These are phyloP conservation scores for Pseudopediastrum boryanum DNA, from an alignment of 139 green algal species.

Conservation along the genomic window DNA sequence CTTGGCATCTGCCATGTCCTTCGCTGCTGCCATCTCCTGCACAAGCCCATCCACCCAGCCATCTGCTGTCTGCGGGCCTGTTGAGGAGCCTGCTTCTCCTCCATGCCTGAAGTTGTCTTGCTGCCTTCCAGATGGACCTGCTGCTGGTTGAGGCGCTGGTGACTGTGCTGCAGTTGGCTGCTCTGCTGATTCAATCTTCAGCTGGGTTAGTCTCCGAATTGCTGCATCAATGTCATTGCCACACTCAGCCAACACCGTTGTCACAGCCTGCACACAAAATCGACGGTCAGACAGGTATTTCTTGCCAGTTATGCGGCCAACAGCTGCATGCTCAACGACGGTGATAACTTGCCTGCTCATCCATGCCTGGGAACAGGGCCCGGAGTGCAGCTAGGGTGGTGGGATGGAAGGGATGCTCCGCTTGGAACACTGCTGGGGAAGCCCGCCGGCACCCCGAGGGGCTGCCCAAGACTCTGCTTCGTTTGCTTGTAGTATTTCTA, in stretches of 20 bases:
- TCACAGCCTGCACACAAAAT: conserved; percentile 60
- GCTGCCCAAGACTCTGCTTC: conserved; percentile 14
- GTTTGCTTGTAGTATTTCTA: not conserved
- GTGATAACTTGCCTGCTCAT: conserved; percentile 59
- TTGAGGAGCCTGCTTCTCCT: not conserved
- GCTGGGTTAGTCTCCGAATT: conserved; percentile 71
- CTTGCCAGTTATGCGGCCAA: no score
- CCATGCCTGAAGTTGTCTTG: not conserved
- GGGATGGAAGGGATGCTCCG: conserved; percentile 1
- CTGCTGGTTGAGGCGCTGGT: not conserved
- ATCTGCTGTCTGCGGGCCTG: conserved; percentile 44
- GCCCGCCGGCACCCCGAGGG: conserved; percentile 22
- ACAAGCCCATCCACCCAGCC: conserved; percentile 84
- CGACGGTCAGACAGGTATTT: no score
- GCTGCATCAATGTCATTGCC: conserved; percentile 82
- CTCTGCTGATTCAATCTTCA: conserved; percentile 49
- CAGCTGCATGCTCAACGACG: no score
- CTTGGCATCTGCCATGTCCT: conserved; percentile 68
- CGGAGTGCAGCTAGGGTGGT: conserved; percentile 56
- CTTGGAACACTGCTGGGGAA: not conserved
- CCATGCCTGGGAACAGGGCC: conserved; percentile 74
- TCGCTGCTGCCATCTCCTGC: conserved; percentile 72
- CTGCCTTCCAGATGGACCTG: not conserved
- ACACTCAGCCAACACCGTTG: conserved; percentile 67
- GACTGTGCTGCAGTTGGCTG: conserved; percentile 15